Conservation (phyloP, 192 early-diverging fungal species). For the Piromyces finnis region DNA sequence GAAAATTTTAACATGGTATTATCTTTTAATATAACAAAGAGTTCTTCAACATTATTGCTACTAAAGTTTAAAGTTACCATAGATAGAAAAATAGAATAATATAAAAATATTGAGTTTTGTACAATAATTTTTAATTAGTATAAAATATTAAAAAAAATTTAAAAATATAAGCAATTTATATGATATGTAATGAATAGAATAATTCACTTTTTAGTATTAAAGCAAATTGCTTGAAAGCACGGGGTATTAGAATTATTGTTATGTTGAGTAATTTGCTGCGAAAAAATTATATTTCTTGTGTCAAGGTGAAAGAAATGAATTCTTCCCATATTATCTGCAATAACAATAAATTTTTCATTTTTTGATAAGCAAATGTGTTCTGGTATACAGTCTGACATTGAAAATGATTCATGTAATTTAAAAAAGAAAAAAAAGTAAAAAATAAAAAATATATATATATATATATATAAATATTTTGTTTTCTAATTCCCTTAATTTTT, state of each 20-base stretch:
- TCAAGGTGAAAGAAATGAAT: neutral
- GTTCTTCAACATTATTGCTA: neutral
- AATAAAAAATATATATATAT: too few relatives aligned
- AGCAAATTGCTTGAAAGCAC: neutral
- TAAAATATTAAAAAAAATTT: too few relatives aligned
- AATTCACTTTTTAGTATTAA: neutral
- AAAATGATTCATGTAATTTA: too few relatives aligned
- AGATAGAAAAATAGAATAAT: too few relatives aligned
- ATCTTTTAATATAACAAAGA: neutral
- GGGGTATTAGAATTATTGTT: neutral
- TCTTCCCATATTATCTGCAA: neutral
- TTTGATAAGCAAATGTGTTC: neutral
- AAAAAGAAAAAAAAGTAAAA: too few relatives aligned
- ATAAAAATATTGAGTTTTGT: too few relatives aligned
- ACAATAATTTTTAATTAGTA: too few relatives aligned
- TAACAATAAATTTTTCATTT: neutral
- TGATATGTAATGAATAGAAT: too few relatives aligned
- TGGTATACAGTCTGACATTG: neutral
- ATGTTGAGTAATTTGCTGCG: neutral
- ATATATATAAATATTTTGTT: too few relatives aligned
- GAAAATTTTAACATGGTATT: neutral
- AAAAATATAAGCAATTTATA: too few relatives aligned
- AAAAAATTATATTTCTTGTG: neutral
- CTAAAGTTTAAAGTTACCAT: too few relatives aligned
- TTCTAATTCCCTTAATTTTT: too few relatives aligned